Percentiles rank a stretch among this genome's conserved stretches.
These are phyloP conservation scores for Penicillium cosmopolitanum DNA, from an alignment of 495 filamentous ascomycete genomes.

Conservation along the genomic window DNA sequence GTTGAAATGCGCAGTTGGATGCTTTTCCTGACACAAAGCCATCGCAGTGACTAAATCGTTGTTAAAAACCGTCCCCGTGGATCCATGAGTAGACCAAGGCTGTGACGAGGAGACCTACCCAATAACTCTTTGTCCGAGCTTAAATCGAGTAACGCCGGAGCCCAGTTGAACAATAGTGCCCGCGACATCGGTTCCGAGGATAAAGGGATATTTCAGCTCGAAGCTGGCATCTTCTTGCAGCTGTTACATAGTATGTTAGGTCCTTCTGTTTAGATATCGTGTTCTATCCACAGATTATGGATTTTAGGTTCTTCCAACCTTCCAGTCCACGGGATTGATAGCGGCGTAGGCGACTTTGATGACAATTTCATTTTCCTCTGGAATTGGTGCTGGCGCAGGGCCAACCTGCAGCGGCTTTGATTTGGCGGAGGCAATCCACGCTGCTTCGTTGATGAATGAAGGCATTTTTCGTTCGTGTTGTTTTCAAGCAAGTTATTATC, in stretches of 20 bases:
- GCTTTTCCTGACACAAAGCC: conserved; percentile 23
- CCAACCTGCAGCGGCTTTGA: conserved; percentile 12
- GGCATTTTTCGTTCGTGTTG: background rate
- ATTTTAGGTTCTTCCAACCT: conserved; percentile 3
- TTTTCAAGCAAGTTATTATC: too few relatives aligned
- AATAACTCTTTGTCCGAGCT: conserved; percentile 47
- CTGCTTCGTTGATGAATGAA: conserved; percentile 17
- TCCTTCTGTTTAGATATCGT: background rate
- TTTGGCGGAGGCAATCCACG: conserved; percentile 14
- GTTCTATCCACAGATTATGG: background rate
- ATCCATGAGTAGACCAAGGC: too few relatives aligned
- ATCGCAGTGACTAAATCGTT: conserved; percentile 19
- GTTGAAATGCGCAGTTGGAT: conserved; percentile 34
- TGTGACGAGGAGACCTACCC: conserved; percentile 27
- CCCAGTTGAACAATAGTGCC: conserved; percentile 45
- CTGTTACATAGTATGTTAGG: conserved; percentile 3
- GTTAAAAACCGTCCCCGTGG: background rate
- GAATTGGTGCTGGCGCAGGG: conserved; percentile 19
- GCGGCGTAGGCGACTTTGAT: conserved; percentile 28
- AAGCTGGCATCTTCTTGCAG: conserved; percentile 4
- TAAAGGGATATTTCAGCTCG: conserved; percentile 15
- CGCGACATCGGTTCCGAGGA: conserved; percentile 46
- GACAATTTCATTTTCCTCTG: conserved; percentile 24
- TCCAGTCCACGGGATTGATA: conserved; percentile 26
- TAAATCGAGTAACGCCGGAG: conserved; percentile 33